phyloP scores from a whole-genome alignment of 2,329 filamentous ascomycete genomes.

The Colletotrichum theobromicola region DNA sequence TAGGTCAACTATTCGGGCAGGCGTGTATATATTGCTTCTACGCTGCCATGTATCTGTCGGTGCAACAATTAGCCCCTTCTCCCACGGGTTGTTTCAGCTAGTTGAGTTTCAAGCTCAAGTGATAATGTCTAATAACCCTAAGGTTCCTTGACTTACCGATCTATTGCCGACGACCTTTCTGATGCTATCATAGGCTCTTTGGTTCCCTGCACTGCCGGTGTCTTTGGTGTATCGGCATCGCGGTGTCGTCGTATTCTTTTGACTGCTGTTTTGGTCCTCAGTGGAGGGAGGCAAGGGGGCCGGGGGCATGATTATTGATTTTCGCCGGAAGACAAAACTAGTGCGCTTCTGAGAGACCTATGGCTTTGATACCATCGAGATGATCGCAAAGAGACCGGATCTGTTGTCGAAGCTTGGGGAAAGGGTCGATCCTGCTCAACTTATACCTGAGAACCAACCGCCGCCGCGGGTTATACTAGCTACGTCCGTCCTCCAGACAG shows the following conservation, averaged over 20 bases:
- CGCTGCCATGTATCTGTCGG: too few species aligned
- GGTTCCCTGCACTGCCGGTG: background rate
- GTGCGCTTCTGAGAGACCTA: too few species aligned
- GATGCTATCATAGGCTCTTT: rapidly evolving
- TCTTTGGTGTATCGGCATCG: rapidly evolving
- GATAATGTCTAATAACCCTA: background rate
- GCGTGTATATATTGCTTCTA: too few species aligned
- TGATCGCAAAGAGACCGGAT: too few species aligned
- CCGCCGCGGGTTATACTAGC: rapidly evolving
- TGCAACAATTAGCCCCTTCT: too few species aligned
- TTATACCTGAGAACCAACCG: background rate
- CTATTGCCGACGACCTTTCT: rapidly evolving
- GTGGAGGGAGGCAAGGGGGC: background rate
- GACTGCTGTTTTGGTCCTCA: background rate
- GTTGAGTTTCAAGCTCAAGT: background rate
- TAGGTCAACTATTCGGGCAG: too few species aligned
- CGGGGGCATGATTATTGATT: too few species aligned
- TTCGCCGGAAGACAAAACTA: too few species aligned
- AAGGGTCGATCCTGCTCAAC: background rate
- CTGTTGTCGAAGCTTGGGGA: background rate
- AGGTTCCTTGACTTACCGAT: background rate
- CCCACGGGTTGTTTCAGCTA: too few species aligned
- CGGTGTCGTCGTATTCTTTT: rapidly evolving
- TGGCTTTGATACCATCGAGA: too few species aligned
- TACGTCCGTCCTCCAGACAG: background rate